Base-by-base conservation (phyloP, 208 protist genomes). In the Borovskyia barvae region DNA sequence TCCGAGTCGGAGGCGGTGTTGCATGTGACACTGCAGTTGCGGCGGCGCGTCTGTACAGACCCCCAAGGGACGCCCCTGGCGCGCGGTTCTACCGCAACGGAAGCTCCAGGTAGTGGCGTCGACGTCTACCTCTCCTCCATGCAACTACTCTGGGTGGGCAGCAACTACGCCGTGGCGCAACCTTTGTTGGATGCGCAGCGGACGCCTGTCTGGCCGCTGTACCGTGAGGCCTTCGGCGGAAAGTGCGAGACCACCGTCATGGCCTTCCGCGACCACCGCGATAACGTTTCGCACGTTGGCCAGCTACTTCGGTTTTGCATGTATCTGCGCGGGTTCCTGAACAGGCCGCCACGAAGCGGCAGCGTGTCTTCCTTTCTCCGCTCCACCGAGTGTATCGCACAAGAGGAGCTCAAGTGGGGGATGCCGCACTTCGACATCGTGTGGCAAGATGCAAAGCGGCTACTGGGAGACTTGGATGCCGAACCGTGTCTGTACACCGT, bases 121-220 rank as follows among this genome's bases (percentile, higher is more conserved):
- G 30, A 71, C 32, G 70, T 82, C 15, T 70, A 75, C 50, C 51
- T 83, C 48, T 65, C 71, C 51, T 66, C 67, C 11, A 46, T 82
- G 22, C 58, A 78, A 2, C n/a, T 86, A 15, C 37, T 80, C 7
- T 66, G 67, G 28, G 45, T 76, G 1, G 72, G 72, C 36, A 49
- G 52, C 57, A 75, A 80, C 54, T 42, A 63, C 20, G 45, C 61
- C 11, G n/a, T 53, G n/a, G 19, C 78, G 47, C 29, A 45, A 12
- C 14, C 30, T 12, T 24, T 71, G 12, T 12, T 81, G 12, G 20
- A 15, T 12, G 15, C 60, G 0, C 41, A 64, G 41, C 50, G 58
- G 26, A 25, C 43, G 4, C 19, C 14, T 14, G 5, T 66, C 28
- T 79, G 48, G 51, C 66, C 67, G 37, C 56, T 81, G 36, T 52